Percentiles rank a stretch among this genome's conserved stretches.
phyloP scores from a whole-genome alignment of 805 yeast species.

The Helenozyma baotianmanensis region DNA sequence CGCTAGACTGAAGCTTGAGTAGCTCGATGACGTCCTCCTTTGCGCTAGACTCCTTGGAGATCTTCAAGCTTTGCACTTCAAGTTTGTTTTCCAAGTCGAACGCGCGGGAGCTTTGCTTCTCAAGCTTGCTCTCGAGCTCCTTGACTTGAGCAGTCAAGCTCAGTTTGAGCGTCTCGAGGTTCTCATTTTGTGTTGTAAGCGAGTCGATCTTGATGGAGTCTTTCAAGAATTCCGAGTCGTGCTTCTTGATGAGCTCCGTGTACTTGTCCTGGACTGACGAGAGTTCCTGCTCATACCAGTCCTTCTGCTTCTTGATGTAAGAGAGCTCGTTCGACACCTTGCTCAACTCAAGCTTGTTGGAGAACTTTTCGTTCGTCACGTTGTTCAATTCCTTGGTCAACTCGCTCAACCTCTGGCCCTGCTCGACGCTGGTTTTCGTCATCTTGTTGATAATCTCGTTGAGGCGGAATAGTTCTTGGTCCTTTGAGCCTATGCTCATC shows the following conservation, averaged over 20 bases:
- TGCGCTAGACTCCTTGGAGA: constrained; percentile 34
- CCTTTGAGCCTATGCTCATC: constrained; percentile 9
- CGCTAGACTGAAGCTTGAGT: constrained; percentile 49
- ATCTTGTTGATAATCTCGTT: constrained; percentile 26
- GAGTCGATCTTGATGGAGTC: constrained; percentile 26
- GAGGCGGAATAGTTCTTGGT: constrained; percentile 23
- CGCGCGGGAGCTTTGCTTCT: constrained; percentile 18
- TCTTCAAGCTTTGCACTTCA: constrained; percentile 46
- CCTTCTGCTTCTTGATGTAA: constrained; percentile 30
- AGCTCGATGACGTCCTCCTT: constrained; percentile 60
- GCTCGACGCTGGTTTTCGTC: constrained; percentile 32
- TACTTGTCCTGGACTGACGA: constrained; percentile 29
- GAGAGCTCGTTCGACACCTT: constrained; percentile 31
- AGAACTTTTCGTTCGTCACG: constrained; percentile 32
- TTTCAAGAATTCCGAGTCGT: constrained; percentile 32
- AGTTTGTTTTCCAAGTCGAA: constrained; percentile 21
- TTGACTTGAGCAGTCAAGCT: constrained; percentile 36
- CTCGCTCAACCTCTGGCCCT: constrained; percentile 30
- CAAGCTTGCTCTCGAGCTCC: constrained; percentile 41
- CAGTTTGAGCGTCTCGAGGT: constrained; percentile 32
- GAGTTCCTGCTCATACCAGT: constrained; percentile 39
- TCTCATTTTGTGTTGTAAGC: constrained; percentile 14
- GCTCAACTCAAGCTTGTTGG: constrained; percentile 30
- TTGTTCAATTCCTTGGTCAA: constrained; percentile 33
- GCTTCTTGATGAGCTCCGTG: constrained; percentile 35